These are phyloP conservation scores for Fusarium praegraminearum DNA, from an alignment of 2,329 filamentous ascomycete species.

Conservation along the genomic window DNA sequence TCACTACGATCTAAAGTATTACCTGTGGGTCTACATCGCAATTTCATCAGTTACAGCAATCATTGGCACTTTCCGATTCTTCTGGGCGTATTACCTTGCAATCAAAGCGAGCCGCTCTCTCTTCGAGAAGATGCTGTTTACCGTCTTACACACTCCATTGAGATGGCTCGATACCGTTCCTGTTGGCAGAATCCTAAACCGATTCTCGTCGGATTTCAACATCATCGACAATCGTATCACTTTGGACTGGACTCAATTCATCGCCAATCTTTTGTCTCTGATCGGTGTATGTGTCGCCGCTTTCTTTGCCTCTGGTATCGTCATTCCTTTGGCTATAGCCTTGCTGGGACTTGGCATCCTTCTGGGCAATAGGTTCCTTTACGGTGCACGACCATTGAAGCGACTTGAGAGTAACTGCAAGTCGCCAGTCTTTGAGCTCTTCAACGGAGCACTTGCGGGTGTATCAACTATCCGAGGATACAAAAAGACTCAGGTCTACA, in stretches of 20 bases:
- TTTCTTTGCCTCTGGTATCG: constrained; percentile 74
- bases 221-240: constrained; percentile 76
- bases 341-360: constrained; percentile 69
- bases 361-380: constrained; percentile 72
- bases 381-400: constrained; percentile 80
- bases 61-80: constrained; percentile 72
- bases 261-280: constrained; percentile 71
- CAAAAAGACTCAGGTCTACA: constrained; percentile 74
- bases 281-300: constrained; percentile 75
- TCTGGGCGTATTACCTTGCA: constrained; percentile 72
- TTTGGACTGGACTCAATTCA: constrained; percentile 70
- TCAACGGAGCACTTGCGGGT: constrained; percentile 77
- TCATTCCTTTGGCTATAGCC: constrained; percentile 71
- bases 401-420: constrained; percentile 81
- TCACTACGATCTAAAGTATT: constrained; percentile 66
- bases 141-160: constrained; percentile 78
- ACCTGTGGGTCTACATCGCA: constrained; percentile 76
- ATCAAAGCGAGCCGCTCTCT: constrained; percentile 76
- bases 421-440: constrained; percentile 84
- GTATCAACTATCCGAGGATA: constrained; percentile 82
- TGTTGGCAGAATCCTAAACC: constrained; percentile 79
- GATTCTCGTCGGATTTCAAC: constrained; percentile 83
- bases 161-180: constrained; percentile 85
- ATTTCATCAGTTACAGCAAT: constrained; percentile 73
- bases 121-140: constrained; percentile 74